Conservation (phyloP, 345 rosid species). For the Syzygium grande region DNA sequence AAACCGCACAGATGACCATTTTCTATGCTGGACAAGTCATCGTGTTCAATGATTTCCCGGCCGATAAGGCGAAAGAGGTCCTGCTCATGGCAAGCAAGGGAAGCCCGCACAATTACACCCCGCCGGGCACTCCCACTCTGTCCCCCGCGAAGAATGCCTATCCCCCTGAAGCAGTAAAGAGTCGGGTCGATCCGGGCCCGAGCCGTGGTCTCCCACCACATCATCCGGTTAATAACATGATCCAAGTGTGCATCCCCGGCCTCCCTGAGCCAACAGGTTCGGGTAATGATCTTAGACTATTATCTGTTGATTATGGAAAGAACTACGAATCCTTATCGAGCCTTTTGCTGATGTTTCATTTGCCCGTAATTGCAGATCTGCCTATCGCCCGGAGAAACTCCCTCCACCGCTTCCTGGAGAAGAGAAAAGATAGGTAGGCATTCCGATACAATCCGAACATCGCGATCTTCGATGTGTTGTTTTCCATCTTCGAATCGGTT, state of each 20-base stretch:
- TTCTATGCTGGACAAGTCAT: conserved; percentile 78
- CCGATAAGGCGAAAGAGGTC: conserved; percentile 74
- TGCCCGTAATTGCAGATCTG: conserved; percentile 39
- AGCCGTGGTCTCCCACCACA: conserved; percentile 16
- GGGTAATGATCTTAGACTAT: conserved; percentile 20
- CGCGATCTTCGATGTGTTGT: background rate
- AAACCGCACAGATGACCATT: conserved; percentile 66
- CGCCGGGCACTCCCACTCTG: conserved; percentile 7
- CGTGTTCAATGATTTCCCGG: conserved; percentile 63
- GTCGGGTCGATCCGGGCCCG: conserved; percentile 11
- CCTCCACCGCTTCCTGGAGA: conserved; percentile 86
- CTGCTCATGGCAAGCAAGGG: conserved; percentile 56
- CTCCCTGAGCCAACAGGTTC: conserved; percentile 26
- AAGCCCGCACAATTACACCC: conserved; percentile 18
- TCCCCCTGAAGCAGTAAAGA: conserved; percentile 11
- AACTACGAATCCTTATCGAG: background rate
- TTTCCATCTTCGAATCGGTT: background rate
- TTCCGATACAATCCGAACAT: background rate
- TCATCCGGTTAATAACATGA: conserved; percentile 5
- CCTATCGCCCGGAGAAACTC: conserved; percentile 95
- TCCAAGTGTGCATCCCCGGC: conserved; percentile 30
- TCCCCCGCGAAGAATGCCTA: background rate
- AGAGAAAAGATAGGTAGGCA: conserved; percentile 87
- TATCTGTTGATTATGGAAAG: background rate
- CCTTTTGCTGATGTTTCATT: background rate